A percentile compares a stretch with the other conserved stretches of the same genome.
Conservation (phyloP, 768 basidiomycete genomes). For the Trametes cubensis region DNA sequence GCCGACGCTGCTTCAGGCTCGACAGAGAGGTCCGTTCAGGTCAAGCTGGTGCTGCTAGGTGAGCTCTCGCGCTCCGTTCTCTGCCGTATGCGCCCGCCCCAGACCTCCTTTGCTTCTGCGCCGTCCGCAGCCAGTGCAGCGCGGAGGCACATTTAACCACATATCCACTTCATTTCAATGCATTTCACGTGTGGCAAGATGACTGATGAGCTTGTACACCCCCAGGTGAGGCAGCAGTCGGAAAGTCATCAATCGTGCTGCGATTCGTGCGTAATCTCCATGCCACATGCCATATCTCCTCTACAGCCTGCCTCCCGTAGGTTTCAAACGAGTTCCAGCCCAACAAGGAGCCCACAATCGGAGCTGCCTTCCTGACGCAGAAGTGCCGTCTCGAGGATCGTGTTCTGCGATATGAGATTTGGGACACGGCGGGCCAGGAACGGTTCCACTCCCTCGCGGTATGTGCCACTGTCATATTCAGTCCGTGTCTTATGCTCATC, state of each 20-base stretch:
- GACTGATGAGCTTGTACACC: neutral
- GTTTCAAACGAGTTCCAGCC: constrained; percentile 98
- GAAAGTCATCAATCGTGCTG: constrained; percentile 97
- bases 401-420: constrained; percentile 92
- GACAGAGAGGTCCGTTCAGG: constrained; percentile 90
- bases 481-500: neutral
- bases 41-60: constrained; percentile 97
- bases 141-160: too few relatives aligned
- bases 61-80: constrained; percentile 29
- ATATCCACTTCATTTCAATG: too few relatives aligned
- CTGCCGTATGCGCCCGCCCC: constrained; percentile 4
- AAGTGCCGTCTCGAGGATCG: constrained; percentile 95
- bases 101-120: neutral
- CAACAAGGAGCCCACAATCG: constrained; percentile 99
- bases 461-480: constrained; percentile 36
- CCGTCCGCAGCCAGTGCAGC: too few relatives aligned
- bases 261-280: constrained; percentile 73
- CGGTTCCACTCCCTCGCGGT: constrained; percentile 97
- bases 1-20: constrained; percentile 74
- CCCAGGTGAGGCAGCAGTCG: constrained; percentile 95
- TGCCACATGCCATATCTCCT: neutral
- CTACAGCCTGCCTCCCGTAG: constrained; percentile 39
- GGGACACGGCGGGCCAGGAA: constrained; percentile 96
- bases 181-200: too few relatives aligned
- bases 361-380: constrained; percentile 94